Conservation (phyloP, 2,329 filamentous ascomycete genomes). For the Colletotrichum echinochloae region DNA sequence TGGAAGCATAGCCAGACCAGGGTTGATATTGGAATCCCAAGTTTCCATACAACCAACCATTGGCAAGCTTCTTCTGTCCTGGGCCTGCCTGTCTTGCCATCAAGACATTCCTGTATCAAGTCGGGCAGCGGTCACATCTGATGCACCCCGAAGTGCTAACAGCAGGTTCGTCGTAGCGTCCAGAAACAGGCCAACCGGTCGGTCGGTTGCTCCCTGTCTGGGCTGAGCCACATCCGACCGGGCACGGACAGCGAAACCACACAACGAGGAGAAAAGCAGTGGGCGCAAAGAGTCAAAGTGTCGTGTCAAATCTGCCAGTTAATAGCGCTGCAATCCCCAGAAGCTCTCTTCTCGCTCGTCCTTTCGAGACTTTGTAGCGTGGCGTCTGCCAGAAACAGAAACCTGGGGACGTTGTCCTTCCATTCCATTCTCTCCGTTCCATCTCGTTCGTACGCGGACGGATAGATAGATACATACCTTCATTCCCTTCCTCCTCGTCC, state of each 20-base stretch:
- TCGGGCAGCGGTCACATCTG: slow-evolving; percentile 5
- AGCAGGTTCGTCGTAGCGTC: slow-evolving; percentile 11
- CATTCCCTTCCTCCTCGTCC: neutral
- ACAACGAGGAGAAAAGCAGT: slow-evolving; percentile 2
- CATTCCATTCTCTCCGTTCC: neutral
- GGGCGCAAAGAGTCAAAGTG: slow-evolving; percentile 14
- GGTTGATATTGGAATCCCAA: neutral
- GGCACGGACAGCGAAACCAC: slow-evolving; percentile 14
- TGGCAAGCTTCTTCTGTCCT: neutral
- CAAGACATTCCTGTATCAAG: neutral
- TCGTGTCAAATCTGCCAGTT: neutral
- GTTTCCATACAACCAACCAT: neutral
- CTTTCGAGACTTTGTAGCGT: slow-evolving; percentile 12
- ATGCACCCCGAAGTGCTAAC: slow-evolving; percentile 2
- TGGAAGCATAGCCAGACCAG: neutral
- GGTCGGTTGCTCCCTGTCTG: slow-evolving; percentile 12
- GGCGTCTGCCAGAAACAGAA: slow-evolving; percentile 17
- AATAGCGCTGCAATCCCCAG: slow-evolving; percentile 10
- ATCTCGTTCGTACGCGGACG: neutral
- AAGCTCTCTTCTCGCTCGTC: slow-evolving; percentile 9
- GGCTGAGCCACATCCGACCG: slow-evolving; percentile 14
- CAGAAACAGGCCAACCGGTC: slow-evolving; percentile 17
- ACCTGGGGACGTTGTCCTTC: neutral
- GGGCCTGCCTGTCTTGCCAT: neutral
- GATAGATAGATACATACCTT: neutral